These are phyloP conservation scores for Pseudonectria buxi DNA, from an alignment of 2,329 filamentous ascomycete genomes.

Conservation along the genomic window DNA sequence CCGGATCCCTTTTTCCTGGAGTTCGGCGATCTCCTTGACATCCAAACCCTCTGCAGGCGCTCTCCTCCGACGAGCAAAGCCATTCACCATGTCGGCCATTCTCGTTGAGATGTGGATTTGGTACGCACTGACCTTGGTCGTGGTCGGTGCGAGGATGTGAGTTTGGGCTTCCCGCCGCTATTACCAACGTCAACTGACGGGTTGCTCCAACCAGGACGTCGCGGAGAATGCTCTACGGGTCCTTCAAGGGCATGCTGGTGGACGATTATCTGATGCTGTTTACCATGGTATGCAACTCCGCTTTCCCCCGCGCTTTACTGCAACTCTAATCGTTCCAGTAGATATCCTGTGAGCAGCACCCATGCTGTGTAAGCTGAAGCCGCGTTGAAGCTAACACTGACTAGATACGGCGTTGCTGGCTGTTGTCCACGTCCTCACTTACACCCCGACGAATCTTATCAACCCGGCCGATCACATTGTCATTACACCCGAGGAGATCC, in stretches of 20 bases:
- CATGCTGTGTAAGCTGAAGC: no score
- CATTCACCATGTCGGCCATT: constrained; percentile 19
- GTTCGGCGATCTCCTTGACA: no score
- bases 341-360: constrained; percentile 5
- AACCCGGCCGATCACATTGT: constrained; percentile 35
- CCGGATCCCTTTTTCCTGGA: no score
- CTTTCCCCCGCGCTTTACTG: not conserved
- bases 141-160: constrained; percentile 34
- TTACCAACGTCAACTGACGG: constrained; percentile 1
- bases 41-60: no score
- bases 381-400: no score
- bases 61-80: no score
- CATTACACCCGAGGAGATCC: constrained; percentile 39
- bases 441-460: constrained; percentile 51
- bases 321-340: not conserved
- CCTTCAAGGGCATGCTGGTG: constrained; percentile 39
- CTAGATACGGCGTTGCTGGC: constrained; percentile 14
- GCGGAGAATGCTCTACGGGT: constrained; percentile 32
- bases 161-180: constrained; percentile 7
- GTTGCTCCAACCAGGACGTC: constrained; percentile 21
- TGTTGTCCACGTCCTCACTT: constrained; percentile 15
- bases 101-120: constrained; percentile 34
- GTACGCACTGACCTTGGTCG: constrained; percentile 32
- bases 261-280: constrained; percentile 52
- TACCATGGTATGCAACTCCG: constrained; percentile 35